phyloP scores from a whole-genome alignment of 805 yeast genomes.

The Barnettozyma californica region DNA sequence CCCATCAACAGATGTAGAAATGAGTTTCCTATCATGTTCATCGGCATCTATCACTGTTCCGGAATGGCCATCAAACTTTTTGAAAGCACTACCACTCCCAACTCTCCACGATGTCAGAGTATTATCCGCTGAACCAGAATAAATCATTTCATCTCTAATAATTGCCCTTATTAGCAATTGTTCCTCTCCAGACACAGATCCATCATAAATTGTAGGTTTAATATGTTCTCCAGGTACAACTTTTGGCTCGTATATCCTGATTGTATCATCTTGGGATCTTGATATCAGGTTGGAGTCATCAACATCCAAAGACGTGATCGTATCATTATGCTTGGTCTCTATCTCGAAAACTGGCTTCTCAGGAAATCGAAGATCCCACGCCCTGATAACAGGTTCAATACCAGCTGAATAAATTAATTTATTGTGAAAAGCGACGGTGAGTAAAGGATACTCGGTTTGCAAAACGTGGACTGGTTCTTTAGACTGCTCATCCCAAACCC shows the following conservation, averaged over 20 bases:
- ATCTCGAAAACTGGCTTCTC: constrained; percentile 41
- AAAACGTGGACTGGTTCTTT: constrained; percentile 37
- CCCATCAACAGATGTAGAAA: constrained; percentile 53
- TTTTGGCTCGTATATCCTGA: constrained; percentile 50
- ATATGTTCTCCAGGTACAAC: constrained; percentile 32
- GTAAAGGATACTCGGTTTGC: constrained; percentile 51
- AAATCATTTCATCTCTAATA: constrained; percentile 36
- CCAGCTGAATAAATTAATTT: constrained; percentile 53
- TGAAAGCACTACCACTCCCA: constrained; percentile 39
- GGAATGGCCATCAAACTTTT: constrained; percentile 52
- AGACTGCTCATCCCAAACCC: constrained; percentile 62
- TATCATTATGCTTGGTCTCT: constrained; percentile 39
- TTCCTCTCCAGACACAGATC: constrained; percentile 51
- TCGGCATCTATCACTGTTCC: constrained; percentile 61
- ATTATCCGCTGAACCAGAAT: constrained; percentile 61
- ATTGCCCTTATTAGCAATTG: constrained; percentile 45
- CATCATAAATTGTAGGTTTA: constrained; percentile 47
- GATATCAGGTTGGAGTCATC: constrained; percentile 44
- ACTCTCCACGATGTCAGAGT: constrained; percentile 58
- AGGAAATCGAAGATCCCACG: constrained; percentile 50
- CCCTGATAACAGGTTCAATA: constrained; percentile 57
- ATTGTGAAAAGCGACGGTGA: constrained; percentile 44
- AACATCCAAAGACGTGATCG: constrained; percentile 51
- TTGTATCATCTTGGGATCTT: constrained; percentile 50
- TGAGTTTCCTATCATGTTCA: constrained; percentile 37